phyloP scores from a whole-genome alignment of 495 filamentous ascomycete genomes.

The Aspergillus incahuasiensis region DNA sequence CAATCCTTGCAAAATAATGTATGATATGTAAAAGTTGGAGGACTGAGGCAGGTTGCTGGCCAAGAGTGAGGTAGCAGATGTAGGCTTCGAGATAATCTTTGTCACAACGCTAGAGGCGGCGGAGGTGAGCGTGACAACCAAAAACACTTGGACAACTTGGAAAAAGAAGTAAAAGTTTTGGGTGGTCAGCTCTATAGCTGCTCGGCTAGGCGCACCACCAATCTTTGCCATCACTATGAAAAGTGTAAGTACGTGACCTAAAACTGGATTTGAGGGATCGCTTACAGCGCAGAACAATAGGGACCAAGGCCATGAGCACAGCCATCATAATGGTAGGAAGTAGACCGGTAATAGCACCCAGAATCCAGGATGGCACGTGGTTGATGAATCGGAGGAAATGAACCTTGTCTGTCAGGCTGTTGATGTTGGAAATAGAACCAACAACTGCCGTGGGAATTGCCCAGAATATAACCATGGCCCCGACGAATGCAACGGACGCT shows the following conservation, averaged over 20 bases:
- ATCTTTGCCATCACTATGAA: constrained; percentile 64
- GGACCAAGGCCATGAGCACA: constrained; percentile 84
- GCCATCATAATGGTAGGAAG: constrained; percentile 76
- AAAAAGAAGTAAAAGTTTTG: constrained; percentile 95
- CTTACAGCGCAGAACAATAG: constrained; percentile 74
- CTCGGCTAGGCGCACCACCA: constrained; percentile 70
- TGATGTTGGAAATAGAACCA: constrained; percentile 82
- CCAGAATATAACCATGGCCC: constrained; percentile 88
- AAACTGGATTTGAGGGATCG: background rate
- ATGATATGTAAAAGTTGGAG: constrained; percentile 93
- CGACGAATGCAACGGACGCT: constrained; percentile 64
- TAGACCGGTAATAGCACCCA: constrained; percentile 81
- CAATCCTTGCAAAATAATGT: constrained; percentile 90
- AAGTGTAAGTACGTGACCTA: background rate
- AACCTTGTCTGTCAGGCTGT: constrained; percentile 55
- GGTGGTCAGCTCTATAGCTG: constrained; percentile 76
- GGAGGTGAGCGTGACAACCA: constrained; percentile 77
- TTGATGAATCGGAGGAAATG: constrained; percentile 70
- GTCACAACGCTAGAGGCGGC: constrained; percentile 52
- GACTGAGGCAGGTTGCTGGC: constrained; percentile 71
- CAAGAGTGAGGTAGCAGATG: constrained; percentile 56
- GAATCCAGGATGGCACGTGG: constrained; percentile 62
- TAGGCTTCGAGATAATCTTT: constrained; percentile 62
- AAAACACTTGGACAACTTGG: constrained; percentile 92
- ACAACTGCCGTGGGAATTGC: constrained; percentile 81